Percentiles rank a stretch among this genome's conserved stretches.
These are phyloP conservation scores for Phytophthora syringae DNA, from an alignment of 352 stramenopile species.

Conservation along the genomic window DNA sequence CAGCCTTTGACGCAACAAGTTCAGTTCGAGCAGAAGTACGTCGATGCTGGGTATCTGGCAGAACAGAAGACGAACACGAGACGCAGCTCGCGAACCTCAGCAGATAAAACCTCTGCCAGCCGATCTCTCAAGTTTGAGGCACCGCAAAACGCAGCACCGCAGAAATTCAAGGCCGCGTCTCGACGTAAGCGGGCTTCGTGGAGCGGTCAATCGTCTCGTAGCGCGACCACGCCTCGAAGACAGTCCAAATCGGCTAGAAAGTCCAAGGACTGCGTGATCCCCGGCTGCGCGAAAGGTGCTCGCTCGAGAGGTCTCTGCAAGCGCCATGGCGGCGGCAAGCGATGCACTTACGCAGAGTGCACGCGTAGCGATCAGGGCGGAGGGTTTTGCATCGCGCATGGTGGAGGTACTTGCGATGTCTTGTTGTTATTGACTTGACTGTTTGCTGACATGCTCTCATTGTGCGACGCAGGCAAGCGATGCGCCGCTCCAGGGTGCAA, in stretches of 20 bases:
- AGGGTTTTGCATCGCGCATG: conserved; percentile 83
- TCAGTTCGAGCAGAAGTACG: conserved; percentile 22
- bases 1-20: conserved; percentile 19
- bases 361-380: conserved; percentile 85
- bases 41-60: conserved; percentile 3
- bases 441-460: conserved; percentile 7
- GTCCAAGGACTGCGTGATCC: conserved; percentile 73
- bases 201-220: conserved; percentile 22
- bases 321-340: conserved; percentile 83
- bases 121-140: conserved; percentile 40
- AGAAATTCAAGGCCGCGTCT: conserved; percentile 5
- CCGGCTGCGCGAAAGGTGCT: conserved; percentile 75
- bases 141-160: conserved; percentile 11
- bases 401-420: conserved; percentile 50
- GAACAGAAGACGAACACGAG: conserved; percentile 23
- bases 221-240: conserved; percentile 1
- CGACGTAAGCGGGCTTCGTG: conserved; percentile 49
- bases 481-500: conserved; percentile 67
- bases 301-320: conserved; percentile 87
- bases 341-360: conserved; percentile 65
- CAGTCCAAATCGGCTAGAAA: conserved; percentile 57
- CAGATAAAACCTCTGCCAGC: conserved; percentile 24
- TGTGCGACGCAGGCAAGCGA: conserved; percentile 53
- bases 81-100: conserved; percentile 3
- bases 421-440: neutral